Percentiles rank a stretch among this genome's conserved stretches.
These are phyloP conservation scores for Furculomyces boomerangus DNA, from an alignment of 371 early-diverging fungal species.

Conservation along the genomic window DNA sequence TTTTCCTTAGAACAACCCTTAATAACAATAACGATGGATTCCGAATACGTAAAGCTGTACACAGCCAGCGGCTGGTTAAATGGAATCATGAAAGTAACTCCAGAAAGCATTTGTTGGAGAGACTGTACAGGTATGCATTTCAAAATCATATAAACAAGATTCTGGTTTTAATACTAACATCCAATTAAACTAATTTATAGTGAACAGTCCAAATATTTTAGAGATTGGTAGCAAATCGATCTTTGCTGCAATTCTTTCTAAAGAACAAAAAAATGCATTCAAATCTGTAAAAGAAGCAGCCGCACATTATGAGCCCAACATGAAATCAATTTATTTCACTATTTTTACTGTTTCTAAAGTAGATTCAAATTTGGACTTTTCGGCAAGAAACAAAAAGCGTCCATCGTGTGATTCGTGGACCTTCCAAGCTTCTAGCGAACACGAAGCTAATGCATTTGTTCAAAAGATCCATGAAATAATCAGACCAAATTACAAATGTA, in stretches of 20 bases:
- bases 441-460: conserved; percentile 14
- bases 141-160: background rate
- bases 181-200: conserved; percentile 3
- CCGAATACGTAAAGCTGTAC: background rate
- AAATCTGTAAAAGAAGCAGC: conserved; percentile 19
- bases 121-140: conserved; percentile 16
- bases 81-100: background rate
- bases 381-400: conserved; percentile 12
- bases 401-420: conserved; percentile 24
- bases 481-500: conserved; percentile 15
- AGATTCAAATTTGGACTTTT: background rate
- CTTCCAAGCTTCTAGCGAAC: conserved; percentile 14
- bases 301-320: conserved; percentile 4
- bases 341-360: conserved; percentile 14
- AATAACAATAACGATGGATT: background rate
- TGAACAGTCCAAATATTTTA: conserved; percentile 17
- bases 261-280: conserved; percentile 18
- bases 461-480: conserved; percentile 13
- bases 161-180: background rate
- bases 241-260: conserved; percentile 21
- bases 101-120: conserved; percentile 14
- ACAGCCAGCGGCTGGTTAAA: background rate
- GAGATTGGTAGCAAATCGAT: conserved; percentile 18
- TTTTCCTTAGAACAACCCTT: too few species aligned
- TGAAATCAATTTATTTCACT: conserved; percentile 19